Evolutionary conservation across 192 early-diverging fungal genomes (phyloP), one percentile per base, ranked within the genome.

Genomic region (Coemansia sp.): DNA sequence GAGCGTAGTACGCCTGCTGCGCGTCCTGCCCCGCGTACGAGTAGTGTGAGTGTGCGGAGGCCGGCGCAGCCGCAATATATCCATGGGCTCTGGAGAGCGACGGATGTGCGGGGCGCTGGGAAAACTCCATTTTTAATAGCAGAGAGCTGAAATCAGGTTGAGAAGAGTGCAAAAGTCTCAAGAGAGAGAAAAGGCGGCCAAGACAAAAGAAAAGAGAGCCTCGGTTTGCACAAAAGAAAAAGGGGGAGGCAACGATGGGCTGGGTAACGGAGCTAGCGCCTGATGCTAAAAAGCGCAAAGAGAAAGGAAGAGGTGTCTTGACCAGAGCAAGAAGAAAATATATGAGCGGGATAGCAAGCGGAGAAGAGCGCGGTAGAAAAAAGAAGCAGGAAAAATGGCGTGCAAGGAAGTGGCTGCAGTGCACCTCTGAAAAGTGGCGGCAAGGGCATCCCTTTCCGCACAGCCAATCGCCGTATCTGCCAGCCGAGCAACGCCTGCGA

Each of bases 31-130:
- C 48, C 56, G 59, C 49, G 53, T 69, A 69, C 38, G 48, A 57
- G 67, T 73, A 59, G 66, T 73, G 71, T 22, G 76, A 48, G 49
- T 62, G 51, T 40, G 66, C 17, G 11, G 71, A 36, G 22, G 62
- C 61, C 37, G 51, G 36, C 48, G 37, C 60, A 52, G 60, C 61
- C 11, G 65, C 34, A 58, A 68, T 72, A 63, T 57, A 62, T 26
- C 63, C 64, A 48, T 78, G 66, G 12, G 69, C 60, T 7, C 59
- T 53, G 20, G 69, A 40, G 62, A 64, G 57, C n/a, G 65, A 28
- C 19, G 59, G 40, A 48, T 71, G 75, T 65, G 75, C 58, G 71
- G 76, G 71, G 67, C 64, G 76, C 67, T 79, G 76, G 9, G 71
- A 79, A 59, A 79, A 79, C 63, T 79, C 76, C 76, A 79, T 79